These are phyloP conservation scores for Plectosphaerella sp. DNA, from an alignment of 2,329 filamentous ascomycete species.

Conservation along the genomic window DNA sequence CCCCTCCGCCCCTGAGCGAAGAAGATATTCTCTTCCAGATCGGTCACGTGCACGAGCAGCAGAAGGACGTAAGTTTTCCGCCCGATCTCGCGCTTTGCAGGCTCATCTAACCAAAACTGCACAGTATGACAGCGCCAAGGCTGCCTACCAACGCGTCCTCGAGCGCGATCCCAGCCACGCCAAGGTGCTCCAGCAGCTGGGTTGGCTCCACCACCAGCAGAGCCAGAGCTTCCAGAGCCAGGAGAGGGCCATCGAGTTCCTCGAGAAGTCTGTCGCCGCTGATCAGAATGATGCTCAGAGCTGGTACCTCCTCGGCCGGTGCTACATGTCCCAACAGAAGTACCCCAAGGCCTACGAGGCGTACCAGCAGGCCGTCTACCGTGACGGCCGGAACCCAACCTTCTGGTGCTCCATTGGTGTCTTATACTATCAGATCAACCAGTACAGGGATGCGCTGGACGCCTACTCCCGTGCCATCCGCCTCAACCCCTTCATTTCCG, in stretches of 20 bases:
- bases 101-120: conserved; percentile 21
- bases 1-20: conserved; percentile 86
- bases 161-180: conserved; percentile 94
- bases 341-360: conserved; percentile 98
- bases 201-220: conserved; percentile 96
- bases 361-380: conserved; percentile 97
- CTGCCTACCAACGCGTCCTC: conserved; percentile 86
- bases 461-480: conserved; percentile 96
- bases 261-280: conserved; percentile 92
- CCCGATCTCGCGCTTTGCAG: conserved; percentile 14
- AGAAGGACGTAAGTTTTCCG: conserved; percentile 78
- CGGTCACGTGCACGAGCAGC: conserved; percentile 96
- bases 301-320: conserved; percentile 95
- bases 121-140: conserved; percentile 89
- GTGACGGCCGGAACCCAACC: conserved; percentile 93
- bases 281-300: conserved; percentile 95
- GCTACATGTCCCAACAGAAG: conserved; percentile 99
- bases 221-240: conserved; percentile 88
- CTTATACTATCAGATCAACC: conserved; percentile 98
- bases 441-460: conserved; percentile 96
- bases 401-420: conserved; percentile 99
- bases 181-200: conserved; percentile 95
- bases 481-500: conserved; percentile 95
- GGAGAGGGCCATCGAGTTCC: conserved; percentile 92
- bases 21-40: conserved; percentile 99